Conservation (phyloP, 371 early-diverging fungal species). For the Haplosporangium sp. region DNA sequence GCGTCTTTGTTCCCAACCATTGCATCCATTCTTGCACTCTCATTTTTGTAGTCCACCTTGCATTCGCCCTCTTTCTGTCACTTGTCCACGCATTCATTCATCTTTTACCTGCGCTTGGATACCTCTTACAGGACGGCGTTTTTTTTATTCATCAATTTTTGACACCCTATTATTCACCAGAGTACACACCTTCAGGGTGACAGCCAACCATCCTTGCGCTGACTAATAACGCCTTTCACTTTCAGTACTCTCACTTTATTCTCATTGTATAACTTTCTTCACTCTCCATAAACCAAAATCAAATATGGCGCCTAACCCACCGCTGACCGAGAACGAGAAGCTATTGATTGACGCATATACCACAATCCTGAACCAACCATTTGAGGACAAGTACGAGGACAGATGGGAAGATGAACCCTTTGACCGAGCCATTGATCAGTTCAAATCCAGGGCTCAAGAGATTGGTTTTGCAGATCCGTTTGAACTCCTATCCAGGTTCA, state of each 20-base stretch:
- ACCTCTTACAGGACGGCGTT: no score
- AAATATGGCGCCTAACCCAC: conserved; percentile 21
- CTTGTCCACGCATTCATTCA: no score
- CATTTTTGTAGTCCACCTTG: no score
- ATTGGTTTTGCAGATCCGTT: conserved; percentile 53
- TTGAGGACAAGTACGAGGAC: conserved; percentile 53
- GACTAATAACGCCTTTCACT: neutral
- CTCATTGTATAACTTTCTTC: no score
- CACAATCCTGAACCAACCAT: conserved; percentile 46
- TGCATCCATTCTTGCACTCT: no score
- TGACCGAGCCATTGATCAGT: conserved; percentile 52
- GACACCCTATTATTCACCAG: no score
- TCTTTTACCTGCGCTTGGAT: no score
- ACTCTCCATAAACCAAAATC: neutral
- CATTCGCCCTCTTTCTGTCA: no score
- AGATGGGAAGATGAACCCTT: conserved; percentile 51
- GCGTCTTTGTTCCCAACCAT: no score
- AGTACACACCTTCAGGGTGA: no score
- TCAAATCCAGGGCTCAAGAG: conserved; percentile 52
- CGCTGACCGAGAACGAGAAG: conserved; percentile 48
- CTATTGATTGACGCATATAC: conserved; percentile 49
- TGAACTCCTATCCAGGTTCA: conserved; percentile 42
- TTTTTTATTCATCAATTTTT: no score
- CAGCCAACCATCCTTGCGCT: no score
- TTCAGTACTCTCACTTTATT: neutral